Conservation (phyloP, 2,329 filamentous ascomycete species). For the Colletotrichum musicola region DNA sequence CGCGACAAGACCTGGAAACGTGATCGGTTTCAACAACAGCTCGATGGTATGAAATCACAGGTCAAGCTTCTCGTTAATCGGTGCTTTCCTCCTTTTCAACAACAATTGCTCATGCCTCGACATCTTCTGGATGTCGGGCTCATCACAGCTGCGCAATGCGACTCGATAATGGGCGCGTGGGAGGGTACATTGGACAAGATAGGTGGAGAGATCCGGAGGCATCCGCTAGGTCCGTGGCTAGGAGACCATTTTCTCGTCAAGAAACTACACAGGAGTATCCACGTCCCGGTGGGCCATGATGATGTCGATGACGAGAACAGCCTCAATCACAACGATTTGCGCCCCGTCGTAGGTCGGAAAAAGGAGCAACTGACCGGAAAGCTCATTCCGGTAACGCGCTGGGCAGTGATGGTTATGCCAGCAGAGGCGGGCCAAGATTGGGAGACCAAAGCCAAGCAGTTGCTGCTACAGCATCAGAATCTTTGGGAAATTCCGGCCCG, state of each 20-base stretch:
- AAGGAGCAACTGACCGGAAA: constrained; percentile 68
- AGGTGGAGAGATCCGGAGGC: background rate
- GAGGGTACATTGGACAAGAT: background rate
- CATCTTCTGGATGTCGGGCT: constrained; percentile 17
- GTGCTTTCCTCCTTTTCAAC: constrained; percentile 11
- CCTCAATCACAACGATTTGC: background rate
- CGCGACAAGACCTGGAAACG: constrained; percentile 3
- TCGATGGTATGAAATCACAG: constrained; percentile 14
- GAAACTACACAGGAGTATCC: constrained; percentile 9
- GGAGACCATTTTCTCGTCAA: constrained; percentile 7
- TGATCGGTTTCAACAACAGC: constrained; percentile 12
- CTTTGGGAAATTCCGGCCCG: constrained; percentile 70
- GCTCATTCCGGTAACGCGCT: constrained; percentile 47
- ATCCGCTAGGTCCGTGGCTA: constrained; percentile 12
- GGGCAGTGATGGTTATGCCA: background rate
- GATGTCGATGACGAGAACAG: background rate
- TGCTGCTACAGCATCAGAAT: constrained; percentile 53
- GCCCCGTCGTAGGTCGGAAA: background rate
- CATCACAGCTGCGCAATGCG: constrained; percentile 23
- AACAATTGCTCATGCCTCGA: constrained; percentile 12
- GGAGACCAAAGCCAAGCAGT: constrained; percentile 15
- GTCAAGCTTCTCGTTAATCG: constrained; percentile 12
- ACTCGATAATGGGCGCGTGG: constrained; percentile 32
- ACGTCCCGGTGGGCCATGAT: background rate
- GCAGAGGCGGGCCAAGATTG: background rate